Evolutionary conservation across 129 eudicot species (phyloP).

Genomic region (Flaveria bidentis): DNA sequence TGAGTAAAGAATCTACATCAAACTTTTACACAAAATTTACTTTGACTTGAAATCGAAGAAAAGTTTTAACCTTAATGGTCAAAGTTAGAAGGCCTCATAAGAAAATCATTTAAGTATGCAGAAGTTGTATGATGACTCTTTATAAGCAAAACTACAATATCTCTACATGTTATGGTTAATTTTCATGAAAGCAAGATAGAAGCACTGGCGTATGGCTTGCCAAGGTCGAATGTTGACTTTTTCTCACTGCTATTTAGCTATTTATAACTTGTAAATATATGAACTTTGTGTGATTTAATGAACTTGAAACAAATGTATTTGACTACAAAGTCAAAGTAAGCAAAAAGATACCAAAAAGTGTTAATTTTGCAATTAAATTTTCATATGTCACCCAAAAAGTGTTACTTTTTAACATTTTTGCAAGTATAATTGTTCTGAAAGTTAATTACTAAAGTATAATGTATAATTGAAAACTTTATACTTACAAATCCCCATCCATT

Average conservation of each 20-base stretch:
- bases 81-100: neutral
- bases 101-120: neutral
- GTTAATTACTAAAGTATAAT: neutral
- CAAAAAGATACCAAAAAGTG: neutral
- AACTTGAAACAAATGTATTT: neutral
- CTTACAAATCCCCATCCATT: conserved; percentile 98
- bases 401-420: neutral
- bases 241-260: neutral
- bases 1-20: neutral
- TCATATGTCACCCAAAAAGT: neutral
- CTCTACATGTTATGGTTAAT: neutral
- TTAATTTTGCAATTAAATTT: neutral
- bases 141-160: neutral
- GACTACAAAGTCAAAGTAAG: conserved; percentile 1
- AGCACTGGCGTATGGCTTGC: neutral
- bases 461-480: neutral
- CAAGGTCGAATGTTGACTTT: neutral
- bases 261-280: neutral
- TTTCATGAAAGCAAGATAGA: neutral
- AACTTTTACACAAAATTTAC: no score
- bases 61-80: neutral
- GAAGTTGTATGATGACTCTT: neutral
- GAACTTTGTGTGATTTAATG: neutral
- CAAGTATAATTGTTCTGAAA: neutral
- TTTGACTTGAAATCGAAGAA: neutral